Evolutionary conservation across 345 rosid genomes (phyloP), one percentile per base, ranked within the genome.

Genomic region (Lumnitzera littorea): DNA sequence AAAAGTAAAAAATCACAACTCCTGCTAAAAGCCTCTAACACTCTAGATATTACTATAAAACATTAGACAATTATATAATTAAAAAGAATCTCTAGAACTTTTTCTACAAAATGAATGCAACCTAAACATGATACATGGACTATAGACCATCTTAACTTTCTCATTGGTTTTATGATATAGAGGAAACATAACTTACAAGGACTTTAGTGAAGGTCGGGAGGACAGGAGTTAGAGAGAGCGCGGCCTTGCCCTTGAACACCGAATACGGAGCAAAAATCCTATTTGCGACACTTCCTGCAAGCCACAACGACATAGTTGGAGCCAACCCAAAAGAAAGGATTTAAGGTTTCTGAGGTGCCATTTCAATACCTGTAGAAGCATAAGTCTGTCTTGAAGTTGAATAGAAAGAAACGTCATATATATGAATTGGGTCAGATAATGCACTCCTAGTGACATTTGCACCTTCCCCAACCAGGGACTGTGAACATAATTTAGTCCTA

Each of bases 241-340:
- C 90, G 73, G 95, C 95, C 76, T 83, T 90, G 15, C 97, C 99
- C 77, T 94, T 94, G 84, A 70, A 90, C 41, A 90, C 52, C 54
- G 86, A 62, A 70, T 80, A 90, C 3, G 91, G 84, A 52, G 97
- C 96, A 66, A 72, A 85, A 50, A 87, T 63, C n/a, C 90, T 76
- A 70, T 71, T 80, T 50, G 65, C 62, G 56, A 64, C 68, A 25
- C 57, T 76, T 48, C 74, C 72, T 54, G 61, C 66, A 63, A 47
- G 61, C 64, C 12, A 31, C 64, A 48, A 57, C 46, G 54, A 52
- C 25, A 51, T 15, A 15, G 12, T 36, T 62, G 11, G 13, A 4
- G 3, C 24, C 8, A 48, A 20, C 20, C 20, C 20, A 20, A 20
- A 20, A 20, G 20, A 20, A 20, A 20, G 20, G 20, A 20, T 20